These are phyloP conservation scores for Ophiocordyceps camponoti-rufipedis DNA, from an alignment of 2,329 filamentous ascomycete genomes.

Conservation along the genomic window DNA sequence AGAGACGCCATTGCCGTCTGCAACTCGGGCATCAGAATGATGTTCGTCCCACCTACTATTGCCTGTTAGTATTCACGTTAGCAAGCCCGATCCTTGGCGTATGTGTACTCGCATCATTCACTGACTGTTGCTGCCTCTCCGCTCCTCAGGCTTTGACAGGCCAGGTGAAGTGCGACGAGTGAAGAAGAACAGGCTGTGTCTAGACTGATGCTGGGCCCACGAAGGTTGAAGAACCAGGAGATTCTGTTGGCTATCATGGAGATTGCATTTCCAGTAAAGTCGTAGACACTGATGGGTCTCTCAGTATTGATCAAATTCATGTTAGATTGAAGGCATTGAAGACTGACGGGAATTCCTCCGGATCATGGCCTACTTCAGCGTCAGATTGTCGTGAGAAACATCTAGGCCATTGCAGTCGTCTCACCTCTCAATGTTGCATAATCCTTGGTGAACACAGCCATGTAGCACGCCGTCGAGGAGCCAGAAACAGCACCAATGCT, in stretches of 20 bases:
- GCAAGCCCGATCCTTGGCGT: no score
- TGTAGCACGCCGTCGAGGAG: not conserved
- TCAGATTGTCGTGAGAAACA: not conserved
- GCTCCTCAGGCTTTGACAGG: constrained; percentile 11
- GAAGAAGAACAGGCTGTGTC: constrained; percentile 21
- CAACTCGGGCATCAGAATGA: not conserved
- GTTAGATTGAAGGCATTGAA: no score
- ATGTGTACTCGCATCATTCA: not conserved
- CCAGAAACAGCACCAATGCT: constrained; percentile 9
- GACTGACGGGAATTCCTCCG: not conserved
- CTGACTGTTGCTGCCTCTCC: constrained; percentile 9
- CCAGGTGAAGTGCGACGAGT: constrained; percentile 16
- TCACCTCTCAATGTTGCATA: not conserved
- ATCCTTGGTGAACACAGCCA: not conserved
- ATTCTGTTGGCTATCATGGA: constrained; percentile 14
- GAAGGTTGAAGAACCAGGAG: constrained; percentile 17
- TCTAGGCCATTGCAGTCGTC: not conserved
- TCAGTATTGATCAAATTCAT: constrained; percentile 3
- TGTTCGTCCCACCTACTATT: not conserved
- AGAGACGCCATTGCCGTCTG: constrained; percentile 1
- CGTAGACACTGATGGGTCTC: constrained; percentile 8
- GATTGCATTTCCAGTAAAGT: constrained; percentile 10
- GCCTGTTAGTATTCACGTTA: not conserved
- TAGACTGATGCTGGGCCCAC: constrained; percentile 16
- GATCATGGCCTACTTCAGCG: not conserved